Evolutionary conservation across 768 basidiomycete genomes (phyloP).

Genomic region (Tulasnella sp.): DNA sequence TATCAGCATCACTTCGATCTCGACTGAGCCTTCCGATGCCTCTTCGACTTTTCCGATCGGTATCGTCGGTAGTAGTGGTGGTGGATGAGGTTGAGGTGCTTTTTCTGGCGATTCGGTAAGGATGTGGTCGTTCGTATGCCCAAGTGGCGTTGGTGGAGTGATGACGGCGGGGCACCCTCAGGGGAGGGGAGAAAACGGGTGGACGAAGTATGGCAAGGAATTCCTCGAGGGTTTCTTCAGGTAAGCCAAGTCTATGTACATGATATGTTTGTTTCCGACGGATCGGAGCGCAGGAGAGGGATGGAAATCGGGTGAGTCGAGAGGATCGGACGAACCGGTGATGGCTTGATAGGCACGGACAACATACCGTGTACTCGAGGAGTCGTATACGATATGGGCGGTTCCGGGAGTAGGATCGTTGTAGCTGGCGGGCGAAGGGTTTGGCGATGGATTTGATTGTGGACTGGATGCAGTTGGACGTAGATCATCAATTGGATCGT

Average conservation of each 20-base stretch:
- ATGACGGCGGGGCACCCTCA: background rate
- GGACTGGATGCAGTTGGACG: background rate
- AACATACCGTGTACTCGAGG: conserved; percentile 1
- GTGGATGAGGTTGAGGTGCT: conserved; percentile 14
- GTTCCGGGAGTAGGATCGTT: background rate
- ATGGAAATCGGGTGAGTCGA: background rate
- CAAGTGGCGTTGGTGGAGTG: background rate
- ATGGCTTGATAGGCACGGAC: background rate
- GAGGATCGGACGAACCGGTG: background rate
- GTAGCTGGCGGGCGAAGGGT: background rate
- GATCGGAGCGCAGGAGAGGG: background rate
- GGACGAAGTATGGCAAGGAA: conserved; percentile 28
- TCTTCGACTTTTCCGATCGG: conserved; percentile 10
- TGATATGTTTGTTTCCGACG: background rate
- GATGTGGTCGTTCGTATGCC: conserved; percentile 24
- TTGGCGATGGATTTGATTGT: background rate
- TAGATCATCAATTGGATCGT: conserved; percentile 2
- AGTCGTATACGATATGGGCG: background rate
- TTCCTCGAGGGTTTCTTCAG: conserved; percentile 28
- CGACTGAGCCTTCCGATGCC: background rate
- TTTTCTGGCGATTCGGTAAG: conserved; percentile 18
- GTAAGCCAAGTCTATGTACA: background rate
- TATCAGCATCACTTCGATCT: conserved; percentile 10
- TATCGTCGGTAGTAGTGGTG: conserved; percentile 7
- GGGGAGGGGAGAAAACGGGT: background rate